Base-by-base conservation (phyloP, 2,329 filamentous ascomycete species). In the Microascus cirrosus region DNA sequence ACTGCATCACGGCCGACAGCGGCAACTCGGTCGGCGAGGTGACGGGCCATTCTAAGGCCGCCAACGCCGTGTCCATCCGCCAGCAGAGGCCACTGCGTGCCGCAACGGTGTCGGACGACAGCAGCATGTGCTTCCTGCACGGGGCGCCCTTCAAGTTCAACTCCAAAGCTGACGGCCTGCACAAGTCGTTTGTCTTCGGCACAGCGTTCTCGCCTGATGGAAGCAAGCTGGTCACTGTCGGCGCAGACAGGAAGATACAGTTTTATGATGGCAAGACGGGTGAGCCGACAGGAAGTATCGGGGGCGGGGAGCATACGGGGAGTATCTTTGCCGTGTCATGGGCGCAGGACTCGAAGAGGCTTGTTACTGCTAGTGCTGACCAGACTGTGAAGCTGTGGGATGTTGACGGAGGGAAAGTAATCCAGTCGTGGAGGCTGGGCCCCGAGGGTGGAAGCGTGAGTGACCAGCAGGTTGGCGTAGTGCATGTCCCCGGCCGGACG, bases 381-480 rank as follows among this genome's bases (percentile, higher is more conserved):
- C 90, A 94, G 73, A 96, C 91, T 0, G 89, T 99, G 58, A 92
- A 91, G 70, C 81, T 96, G 28, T 99, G 94, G 94, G 92, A 97
- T 67, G 85, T 83, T 2, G 90, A 95, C 68, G 78, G 85, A 15
- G 90, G 87, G 36, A 87, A 87, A 68, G 82, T 83, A 22, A 77
- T 86, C 8, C 89, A 95, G 69, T 89, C 83, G 28, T 99, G 94
- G 94, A 82, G 82, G 62, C 82, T 97, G 69, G 91, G 92, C 24
- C 83, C 82, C 35, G 87, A 92, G 50, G 86, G 85, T 18, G 76
- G 74, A 52, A 90, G 83, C 67, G 77, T 96, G 42, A 79, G 80
- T 3, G 82, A 96, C 68, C 94, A 99, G 71, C 94, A 99, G 69
- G 90, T 97, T 35, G 94, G 94, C 56, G 90, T 99, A 6, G 90